Percentiles rank a stretch among this genome's conserved stretches.
Conservation (phyloP, 768 basidiomycete genomes). For the Rubroboletus satanas region DNA sequence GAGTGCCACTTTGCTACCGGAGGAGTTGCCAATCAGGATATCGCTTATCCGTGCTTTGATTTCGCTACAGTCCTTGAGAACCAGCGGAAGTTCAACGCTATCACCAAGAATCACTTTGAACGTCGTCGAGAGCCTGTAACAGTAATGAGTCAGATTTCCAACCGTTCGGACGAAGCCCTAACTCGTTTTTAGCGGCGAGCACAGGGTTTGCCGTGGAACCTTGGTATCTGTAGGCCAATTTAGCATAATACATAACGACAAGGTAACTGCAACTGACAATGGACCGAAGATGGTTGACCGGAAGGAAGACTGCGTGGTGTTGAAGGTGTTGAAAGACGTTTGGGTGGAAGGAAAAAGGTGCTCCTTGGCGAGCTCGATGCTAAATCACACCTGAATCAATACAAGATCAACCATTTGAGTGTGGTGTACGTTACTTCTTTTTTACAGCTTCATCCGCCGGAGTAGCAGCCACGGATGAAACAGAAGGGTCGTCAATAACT, state of each 20-base stretch:
- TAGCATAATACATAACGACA: background rate
- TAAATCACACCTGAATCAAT: constrained; percentile 18
- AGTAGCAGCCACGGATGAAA: constrained; percentile 4
- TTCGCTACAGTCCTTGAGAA: constrained; percentile 39
- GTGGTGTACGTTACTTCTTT: constrained; percentile 19
- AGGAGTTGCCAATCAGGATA: constrained; percentile 33
- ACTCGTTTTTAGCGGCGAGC: constrained; percentile 15
- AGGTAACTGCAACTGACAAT: constrained; percentile 41
- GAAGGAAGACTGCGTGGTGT: constrained; percentile 35
- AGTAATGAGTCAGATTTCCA: constrained; percentile 4
- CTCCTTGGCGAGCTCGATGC: constrained; percentile 42
- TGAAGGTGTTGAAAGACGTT: constrained; percentile 19
- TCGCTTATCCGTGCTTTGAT: constrained; percentile 36
- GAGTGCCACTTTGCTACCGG: constrained; percentile 50
- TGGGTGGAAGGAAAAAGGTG: constrained; percentile 43
- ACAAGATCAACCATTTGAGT: background rate
- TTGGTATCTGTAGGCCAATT: constrained; percentile 24
- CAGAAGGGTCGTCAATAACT: background rate
- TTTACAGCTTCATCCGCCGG: constrained; percentile 22
- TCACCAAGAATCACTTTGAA: constrained; percentile 51
- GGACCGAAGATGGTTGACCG: constrained; percentile 66
- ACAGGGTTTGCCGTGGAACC: constrained; percentile 9
- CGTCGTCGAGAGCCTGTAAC: constrained; percentile 23
- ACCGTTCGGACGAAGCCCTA: constrained; percentile 2
- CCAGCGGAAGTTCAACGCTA: constrained; percentile 47